phyloP scores from a whole-genome alignment of 2,329 filamentous ascomycete species.

The Pseudocercospora pini-densiflorae region DNA sequence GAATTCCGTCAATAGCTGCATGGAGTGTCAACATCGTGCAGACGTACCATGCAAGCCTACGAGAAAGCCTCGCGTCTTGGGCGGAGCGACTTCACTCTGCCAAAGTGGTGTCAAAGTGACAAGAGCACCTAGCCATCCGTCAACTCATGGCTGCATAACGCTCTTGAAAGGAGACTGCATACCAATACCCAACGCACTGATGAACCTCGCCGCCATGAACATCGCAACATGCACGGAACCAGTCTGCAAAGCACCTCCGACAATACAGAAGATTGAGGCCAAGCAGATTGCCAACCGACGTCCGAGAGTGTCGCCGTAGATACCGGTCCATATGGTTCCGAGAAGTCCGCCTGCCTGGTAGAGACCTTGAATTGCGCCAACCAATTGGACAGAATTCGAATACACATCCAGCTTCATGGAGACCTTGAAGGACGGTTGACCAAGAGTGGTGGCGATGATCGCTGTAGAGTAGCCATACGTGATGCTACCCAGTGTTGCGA shows the following conservation, averaged over 20 bases:
- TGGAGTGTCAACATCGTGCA: no score
- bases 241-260: conserved; percentile 46
- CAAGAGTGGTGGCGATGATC: conserved; percentile 6
- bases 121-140: neutral
- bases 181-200: conserved; percentile 44
- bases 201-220: conserved; percentile 45
- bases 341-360: conserved; percentile 2
- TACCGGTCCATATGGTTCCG: neutral
- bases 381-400: neutral
- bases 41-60: neutral
- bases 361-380: conserved; percentile 4
- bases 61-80: neutral
- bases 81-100: neutral
- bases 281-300: conserved; percentile 44
- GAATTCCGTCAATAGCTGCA: no score
- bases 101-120: conserved; percentile 7
- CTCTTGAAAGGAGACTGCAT: no score
- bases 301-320: conserved; percentile 37
- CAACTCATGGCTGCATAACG: no score
- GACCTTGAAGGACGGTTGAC: neutral
- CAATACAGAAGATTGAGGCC: conserved; percentile 42
- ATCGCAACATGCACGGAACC: conserved; percentile 44
- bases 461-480: neutral
- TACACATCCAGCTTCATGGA: conserved; percentile 41
- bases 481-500: neutral